Conservation (phyloP, 768 basidiomycete species). For the Grammothele lineata region DNA sequence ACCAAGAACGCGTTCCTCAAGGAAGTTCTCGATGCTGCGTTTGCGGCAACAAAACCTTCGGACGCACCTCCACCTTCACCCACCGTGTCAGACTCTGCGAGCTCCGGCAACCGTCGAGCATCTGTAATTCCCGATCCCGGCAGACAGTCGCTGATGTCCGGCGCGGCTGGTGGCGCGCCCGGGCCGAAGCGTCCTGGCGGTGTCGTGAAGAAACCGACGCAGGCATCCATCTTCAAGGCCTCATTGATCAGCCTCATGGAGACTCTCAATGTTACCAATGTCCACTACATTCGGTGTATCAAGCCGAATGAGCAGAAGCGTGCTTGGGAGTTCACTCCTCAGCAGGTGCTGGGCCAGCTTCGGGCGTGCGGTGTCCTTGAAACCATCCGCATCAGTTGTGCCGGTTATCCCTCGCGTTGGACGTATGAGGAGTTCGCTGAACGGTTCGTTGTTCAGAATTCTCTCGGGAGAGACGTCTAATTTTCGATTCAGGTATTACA, state of each 20-base stretch:
- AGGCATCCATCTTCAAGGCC: constrained; percentile 97
- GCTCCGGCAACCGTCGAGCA: constrained; percentile 72
- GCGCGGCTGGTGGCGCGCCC: constrained; percentile 31
- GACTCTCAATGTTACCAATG: constrained; percentile 94
- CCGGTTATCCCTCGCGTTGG: constrained; percentile 98
- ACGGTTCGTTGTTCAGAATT: constrained; percentile 52
- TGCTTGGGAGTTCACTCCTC: constrained; percentile 95
- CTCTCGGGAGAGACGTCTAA: too few species aligned
- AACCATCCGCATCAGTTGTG: constrained; percentile 97
- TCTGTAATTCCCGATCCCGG: constrained; percentile 88
- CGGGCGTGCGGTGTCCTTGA: constrained; percentile 98
- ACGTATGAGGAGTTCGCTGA: constrained; percentile 98
- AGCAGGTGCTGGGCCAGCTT: constrained; percentile 91
- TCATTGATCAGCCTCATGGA: constrained; percentile 95
- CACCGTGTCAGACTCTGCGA: constrained; percentile 72
- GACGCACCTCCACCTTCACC: constrained; percentile 78
- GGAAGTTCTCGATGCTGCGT: constrained; percentile 89
- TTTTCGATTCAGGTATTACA: constrained; percentile 72
- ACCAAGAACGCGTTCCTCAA: constrained; percentile 92
- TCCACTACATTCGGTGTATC: constrained; percentile 99
- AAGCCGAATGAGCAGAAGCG: constrained; percentile 97
- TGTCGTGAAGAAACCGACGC: constrained; percentile 85
- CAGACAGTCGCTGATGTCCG: constrained; percentile 63
- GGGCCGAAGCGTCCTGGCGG: constrained; percentile 63
- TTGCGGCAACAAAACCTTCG: constrained; percentile 62